These are phyloP conservation scores for Penicillium digitatum DNA, from an alignment of 2,329 filamentous ascomycete genomes.

Conservation along the genomic window DNA sequence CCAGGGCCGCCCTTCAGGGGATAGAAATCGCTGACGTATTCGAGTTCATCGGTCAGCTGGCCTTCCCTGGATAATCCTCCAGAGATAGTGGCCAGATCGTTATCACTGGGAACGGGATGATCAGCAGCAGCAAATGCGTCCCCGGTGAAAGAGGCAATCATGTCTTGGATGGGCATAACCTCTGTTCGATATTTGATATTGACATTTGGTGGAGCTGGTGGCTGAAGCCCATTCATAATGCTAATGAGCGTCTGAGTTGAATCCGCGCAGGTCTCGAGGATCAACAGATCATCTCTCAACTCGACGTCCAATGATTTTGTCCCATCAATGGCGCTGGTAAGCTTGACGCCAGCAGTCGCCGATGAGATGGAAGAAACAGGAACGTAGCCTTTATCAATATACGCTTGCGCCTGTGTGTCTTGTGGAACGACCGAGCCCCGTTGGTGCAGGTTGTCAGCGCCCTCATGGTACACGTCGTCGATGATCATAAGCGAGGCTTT, in stretches of 20 bases:
- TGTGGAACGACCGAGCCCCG: constrained; percentile 26
- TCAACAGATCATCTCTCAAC: constrained; percentile 76
- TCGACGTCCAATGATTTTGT: constrained; percentile 72
- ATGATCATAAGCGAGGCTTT: constrained; percentile 81
- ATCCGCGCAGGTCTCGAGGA: constrained; percentile 93
- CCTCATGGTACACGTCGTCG: constrained; percentile 60
- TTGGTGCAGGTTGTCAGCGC: constrained; percentile 32
- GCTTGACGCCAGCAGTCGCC: constrained; percentile 63
- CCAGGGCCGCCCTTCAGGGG: constrained; percentile 41
- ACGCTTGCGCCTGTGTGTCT: constrained; percentile 46
- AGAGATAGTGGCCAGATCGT: constrained; percentile 48
- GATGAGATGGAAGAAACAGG: constrained; percentile 83
- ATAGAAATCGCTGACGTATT: constrained; percentile 57
- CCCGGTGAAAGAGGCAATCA: constrained; percentile 84
- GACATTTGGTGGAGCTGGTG: constrained; percentile 76
- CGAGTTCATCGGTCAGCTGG: constrained; percentile 39
- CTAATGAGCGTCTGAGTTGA: constrained; percentile 88
- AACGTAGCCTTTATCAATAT: constrained; percentile 69
- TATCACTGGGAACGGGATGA: constrained; percentile 18
- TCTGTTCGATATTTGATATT: constrained; percentile 83
- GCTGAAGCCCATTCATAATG: constrained; percentile 73
- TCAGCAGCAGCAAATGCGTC: constrained; percentile 64
- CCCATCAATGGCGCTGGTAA: constrained; percentile 55
- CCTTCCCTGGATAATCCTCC: constrained; percentile 38
- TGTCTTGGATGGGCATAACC: constrained; percentile 77